Evolutionary conservation across 768 basidiomycete genomes (phyloP).

Genomic region (Phylloporus arenicola): DNA sequence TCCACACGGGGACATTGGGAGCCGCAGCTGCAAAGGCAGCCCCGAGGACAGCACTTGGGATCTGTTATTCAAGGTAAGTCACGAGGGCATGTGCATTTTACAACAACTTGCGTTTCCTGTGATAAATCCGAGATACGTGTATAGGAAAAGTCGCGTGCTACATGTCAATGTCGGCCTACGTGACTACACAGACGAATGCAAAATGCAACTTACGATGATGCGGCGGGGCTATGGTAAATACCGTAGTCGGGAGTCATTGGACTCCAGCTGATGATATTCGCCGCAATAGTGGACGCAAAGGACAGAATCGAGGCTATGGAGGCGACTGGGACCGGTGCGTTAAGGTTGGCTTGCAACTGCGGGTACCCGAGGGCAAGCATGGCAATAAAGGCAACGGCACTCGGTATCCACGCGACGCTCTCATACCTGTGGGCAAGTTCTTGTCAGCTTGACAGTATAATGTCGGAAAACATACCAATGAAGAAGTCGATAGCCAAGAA

Average conservation of each 20-base stretch:
- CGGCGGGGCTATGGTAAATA: constrained; percentile 46
- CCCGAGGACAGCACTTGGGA: constrained; percentile 41
- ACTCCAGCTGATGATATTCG: constrained; percentile 42
- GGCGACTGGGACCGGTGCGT: constrained; percentile 32
- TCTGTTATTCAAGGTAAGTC: constrained; percentile 19
- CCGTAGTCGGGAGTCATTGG: constrained; percentile 45
- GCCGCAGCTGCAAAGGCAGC: constrained; percentile 43
- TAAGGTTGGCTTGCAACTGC: constrained; percentile 46
- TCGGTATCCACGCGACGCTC: constrained; percentile 68
- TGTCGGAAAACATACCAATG: constrained; percentile 36
- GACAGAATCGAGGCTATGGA: constrained; percentile 35
- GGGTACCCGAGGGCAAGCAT: constrained; percentile 69
- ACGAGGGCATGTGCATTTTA: background rate
- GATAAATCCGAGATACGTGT: constrained; percentile 44
- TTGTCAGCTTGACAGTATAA: background rate
- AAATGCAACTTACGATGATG: constrained; percentile 48
- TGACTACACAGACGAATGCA: background rate
- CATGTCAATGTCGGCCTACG: background rate
- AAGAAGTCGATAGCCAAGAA: constrained; percentile 62
- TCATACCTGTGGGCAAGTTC: constrained; percentile 52
- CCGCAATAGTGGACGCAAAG: constrained; percentile 41
- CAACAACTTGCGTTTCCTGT: constrained; percentile 33
- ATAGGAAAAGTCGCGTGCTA: constrained; percentile 38
- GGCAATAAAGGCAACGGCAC: constrained; percentile 61
- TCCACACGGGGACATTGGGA: constrained; percentile 34